Conservation (phyloP, 1,139 yeast genomes). For the Pichiaceae sp. region DNA sequence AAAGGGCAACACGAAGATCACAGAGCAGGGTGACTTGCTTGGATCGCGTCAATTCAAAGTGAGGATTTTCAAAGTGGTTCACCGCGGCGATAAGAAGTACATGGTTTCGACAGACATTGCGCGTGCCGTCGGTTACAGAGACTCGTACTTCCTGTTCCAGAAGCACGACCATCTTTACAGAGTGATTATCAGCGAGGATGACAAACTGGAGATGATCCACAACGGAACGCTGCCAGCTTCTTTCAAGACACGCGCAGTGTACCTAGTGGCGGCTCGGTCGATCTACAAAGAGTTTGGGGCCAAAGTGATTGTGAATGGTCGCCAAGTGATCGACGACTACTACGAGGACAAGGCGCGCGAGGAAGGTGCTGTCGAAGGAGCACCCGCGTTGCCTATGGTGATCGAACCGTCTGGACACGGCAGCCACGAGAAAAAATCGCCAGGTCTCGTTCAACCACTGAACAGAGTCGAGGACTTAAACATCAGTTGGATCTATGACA, state of each 20-base stretch:
- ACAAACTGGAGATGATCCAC: conserved; percentile 75
- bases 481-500: conserved; percentile 67
- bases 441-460: conserved; percentile 4
- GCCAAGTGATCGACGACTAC: conserved; percentile 78
- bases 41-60: conserved; percentile 80
- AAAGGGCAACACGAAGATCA: conserved; percentile 71
- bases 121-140: conserved; percentile 87
- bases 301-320: conserved; percentile 70
- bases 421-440: conserved; percentile 5
- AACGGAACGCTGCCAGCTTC: conserved; percentile 82
- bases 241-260: conserved; percentile 83
- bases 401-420: conserved; percentile 26
- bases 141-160: conserved; percentile 83
- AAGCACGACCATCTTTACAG: conserved; percentile 69
- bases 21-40: conserved; percentile 52
- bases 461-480: conserved; percentile 5
- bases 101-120: conserved; percentile 97
- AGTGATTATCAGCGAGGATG: conserved; percentile 65
- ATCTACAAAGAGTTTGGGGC: conserved; percentile 93
- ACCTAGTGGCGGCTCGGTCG: conserved; percentile 84
- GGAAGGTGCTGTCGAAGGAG: conserved; percentile 71
- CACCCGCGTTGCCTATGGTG: conserved; percentile 63
- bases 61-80: conserved; percentile 70
- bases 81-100: conserved; percentile 65
- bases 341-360: conserved; percentile 69